These are phyloP conservation scores for Rugonectria rugulosa DNA, from an alignment of 2,329 filamentous ascomycete genomes.

Conservation along the genomic window DNA sequence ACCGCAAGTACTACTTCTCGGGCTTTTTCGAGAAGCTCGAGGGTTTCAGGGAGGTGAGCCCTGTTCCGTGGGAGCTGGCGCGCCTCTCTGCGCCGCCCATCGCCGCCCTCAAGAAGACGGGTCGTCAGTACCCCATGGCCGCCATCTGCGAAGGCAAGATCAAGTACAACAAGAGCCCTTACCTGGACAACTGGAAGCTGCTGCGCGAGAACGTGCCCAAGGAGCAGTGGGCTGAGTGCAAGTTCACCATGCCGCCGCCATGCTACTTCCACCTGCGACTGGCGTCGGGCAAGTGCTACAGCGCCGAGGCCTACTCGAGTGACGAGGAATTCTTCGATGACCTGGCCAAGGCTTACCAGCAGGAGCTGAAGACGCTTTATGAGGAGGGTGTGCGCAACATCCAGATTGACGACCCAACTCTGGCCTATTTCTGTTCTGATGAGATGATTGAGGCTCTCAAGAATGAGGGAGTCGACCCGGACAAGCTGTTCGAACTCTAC, in stretches of 20 bases:
- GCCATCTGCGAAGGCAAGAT: constrained; percentile 53
- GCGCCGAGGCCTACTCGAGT: constrained; percentile 57
- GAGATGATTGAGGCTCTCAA: constrained; percentile 68
- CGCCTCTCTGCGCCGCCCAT: constrained; percentile 49
- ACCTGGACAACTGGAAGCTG: constrained; percentile 53
- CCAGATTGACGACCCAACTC: constrained; percentile 69
- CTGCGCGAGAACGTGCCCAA: constrained; percentile 56
- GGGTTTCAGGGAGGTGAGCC: constrained; percentile 48
- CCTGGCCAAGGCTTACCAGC: constrained; percentile 62
- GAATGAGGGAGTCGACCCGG: constrained; percentile 65
- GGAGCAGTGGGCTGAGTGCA: constrained; percentile 68
- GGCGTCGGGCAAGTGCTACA: constrained; percentile 61
- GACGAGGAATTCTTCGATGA: constrained; percentile 66
- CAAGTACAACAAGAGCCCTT: constrained; percentile 49
- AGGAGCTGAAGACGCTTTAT: constrained; percentile 62
- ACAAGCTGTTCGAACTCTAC: constrained; percentile 73
- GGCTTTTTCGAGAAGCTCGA: constrained; percentile 58
- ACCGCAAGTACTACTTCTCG: constrained; percentile 57
- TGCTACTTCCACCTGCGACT: constrained; percentile 70
- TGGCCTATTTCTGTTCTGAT: constrained; percentile 73
- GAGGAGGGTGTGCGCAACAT: constrained; percentile 62
- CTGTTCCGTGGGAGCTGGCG: constrained; percentile 48
- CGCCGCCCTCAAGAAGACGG: constrained; percentile 48
- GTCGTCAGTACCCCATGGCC: constrained; percentile 49
- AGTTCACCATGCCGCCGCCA: constrained; percentile 72